These are phyloP conservation scores for Rhodotorula sp. DNA, from an alignment of 1,284 basidiomycete genomes.

Conservation along the genomic window DNA sequence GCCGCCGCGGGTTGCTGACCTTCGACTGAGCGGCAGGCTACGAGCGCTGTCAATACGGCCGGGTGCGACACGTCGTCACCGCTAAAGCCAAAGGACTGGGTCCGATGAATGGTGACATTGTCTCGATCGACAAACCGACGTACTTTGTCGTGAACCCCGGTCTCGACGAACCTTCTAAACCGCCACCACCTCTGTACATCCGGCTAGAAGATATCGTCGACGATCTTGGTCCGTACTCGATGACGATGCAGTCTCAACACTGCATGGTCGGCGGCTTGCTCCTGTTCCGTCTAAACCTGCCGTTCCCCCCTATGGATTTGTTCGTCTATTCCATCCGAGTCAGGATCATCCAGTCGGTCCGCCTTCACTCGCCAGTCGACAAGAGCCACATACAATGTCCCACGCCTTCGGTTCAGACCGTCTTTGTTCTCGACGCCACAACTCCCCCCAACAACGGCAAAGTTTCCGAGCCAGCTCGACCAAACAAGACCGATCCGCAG, in stretches of 20 bases:
- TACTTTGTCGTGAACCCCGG: conserved; percentile 38
- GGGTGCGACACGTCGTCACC: conserved; percentile 32
- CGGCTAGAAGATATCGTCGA: conserved; percentile 33
- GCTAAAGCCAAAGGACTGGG: conserved; percentile 39
- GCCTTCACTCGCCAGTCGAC: conserved; percentile 31
- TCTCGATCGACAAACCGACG: conserved; percentile 17
- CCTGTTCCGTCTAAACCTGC: conserved; percentile 38
- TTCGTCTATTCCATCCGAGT: conserved; percentile 38
- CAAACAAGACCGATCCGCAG: conserved; percentile 3
- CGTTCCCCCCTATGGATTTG: conserved; percentile 31
- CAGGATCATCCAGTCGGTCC: conserved; percentile 36
- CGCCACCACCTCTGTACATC: conserved; percentile 36
- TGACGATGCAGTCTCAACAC: conserved; percentile 26
- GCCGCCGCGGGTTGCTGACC: no score
- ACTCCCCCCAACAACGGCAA: conserved; percentile 34
- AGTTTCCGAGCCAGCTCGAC: conserved; percentile 14
- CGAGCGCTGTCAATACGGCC: conserved; percentile 36
- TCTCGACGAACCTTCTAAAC: conserved; percentile 25
- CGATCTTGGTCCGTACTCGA: conserved; percentile 37
- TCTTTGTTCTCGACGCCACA: conserved; percentile 34
- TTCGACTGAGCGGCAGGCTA: conserved; percentile 11
- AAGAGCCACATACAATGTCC: conserved; percentile 10
- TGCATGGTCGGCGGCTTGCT: conserved; percentile 40
- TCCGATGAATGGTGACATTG: conserved; percentile 26
- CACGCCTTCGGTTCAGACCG: conserved; percentile 16